A percentile compares a stretch with the other conserved stretches of the same genome.
phyloP scores from a whole-genome alignment of 2,329 filamentous ascomycete species.

The Lachnellula cervina region DNA sequence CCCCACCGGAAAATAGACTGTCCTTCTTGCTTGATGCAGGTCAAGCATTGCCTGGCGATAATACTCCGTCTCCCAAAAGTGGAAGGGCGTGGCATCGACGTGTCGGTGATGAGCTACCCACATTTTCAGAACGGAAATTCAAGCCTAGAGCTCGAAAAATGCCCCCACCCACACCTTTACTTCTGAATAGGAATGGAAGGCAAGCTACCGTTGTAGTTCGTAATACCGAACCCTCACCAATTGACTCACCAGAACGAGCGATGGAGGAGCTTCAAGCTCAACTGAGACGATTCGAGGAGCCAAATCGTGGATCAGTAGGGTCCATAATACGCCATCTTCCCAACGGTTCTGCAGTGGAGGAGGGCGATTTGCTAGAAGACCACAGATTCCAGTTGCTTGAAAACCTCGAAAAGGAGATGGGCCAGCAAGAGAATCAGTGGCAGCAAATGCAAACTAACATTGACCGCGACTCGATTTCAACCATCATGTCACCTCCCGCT shows the following conservation, averaged over 20 bases:
- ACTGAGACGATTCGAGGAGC: slow-evolving; percentile 29
- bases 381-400: slow-evolving; percentile 41
- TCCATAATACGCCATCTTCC: slow-evolving; percentile 25
- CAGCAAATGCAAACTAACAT: slow-evolving; percentile 50
- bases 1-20: slow-evolving; percentile 19
- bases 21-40: slow-evolving; percentile 31
- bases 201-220: slow-evolving; percentile 42
- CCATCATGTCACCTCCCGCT: slow-evolving; percentile 19
- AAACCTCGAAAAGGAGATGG: slow-evolving; percentile 59
- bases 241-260: slow-evolving; percentile 26
- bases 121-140: slow-evolving; percentile 51
- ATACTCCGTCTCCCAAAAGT: slow-evolving; percentile 7
- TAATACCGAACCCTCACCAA: slow-evolving; percentile 23
- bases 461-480: slow-evolving; percentile 31
- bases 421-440: slow-evolving; percentile 55
- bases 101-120: slow-evolving; percentile 53
- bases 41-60: slow-evolving; percentile 15
- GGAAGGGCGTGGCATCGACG: slow-evolving; percentile 47
- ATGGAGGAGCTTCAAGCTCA: slow-evolving; percentile 30
- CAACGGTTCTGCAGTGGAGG: slow-evolving; percentile 1
- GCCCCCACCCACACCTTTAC: slow-evolving; percentile 52
- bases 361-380: slow-evolving; percentile 3
- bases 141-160: slow-evolving; percentile 45
- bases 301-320: slow-evolving; percentile 24
- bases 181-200: slow-evolving; percentile 40